Base-by-base conservation (phyloP, 129 eudicot species). In the Scalesia atractyloides region DNA sequence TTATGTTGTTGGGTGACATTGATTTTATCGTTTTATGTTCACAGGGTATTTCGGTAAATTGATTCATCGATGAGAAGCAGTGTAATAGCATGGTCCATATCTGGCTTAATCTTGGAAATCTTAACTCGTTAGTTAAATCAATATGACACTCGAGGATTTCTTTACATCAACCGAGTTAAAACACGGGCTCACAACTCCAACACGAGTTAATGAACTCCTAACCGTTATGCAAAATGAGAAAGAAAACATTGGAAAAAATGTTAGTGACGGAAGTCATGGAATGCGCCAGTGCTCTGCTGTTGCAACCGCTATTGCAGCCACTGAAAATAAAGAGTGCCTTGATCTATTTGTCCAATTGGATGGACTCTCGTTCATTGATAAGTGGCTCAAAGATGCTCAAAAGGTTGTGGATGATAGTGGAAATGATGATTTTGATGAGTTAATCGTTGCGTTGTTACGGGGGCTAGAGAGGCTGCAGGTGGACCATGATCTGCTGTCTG, bases 261-360 rank as follows among this genome's bases (percentile, higher is more conserved):
- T 53, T 69, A 70, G 53, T 51, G 84, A 91, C 41, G 58, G 78
- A 65, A 81, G 76, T 39, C 75, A 79, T n/a, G n/a, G n/a, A n/a
- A n/a, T n/a, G n/a, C n/a, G n/a, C 41, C 96, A 86, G 60, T 82
- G 92, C 92, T 86, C 90, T 68, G 70, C 82, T 15, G 87, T 91
- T 68, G 96, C 92, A 80, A 75, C 73, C 50, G 68, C 79, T 33
- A 67, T 91, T 76, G 85, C 88, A 62, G 82, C 88, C 24, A 91
- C 97, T 34, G 90, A 91, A 66, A 82, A 86, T 71, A 80, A 75
- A 46, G 84, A 82, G 22, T 91, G 96, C 69, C 88, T 88, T 64
- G 85, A 84, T 73, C 87, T 80, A 70, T 91, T 91, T 74, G 53
- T 84, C 60, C 83, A 86, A 26, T 84, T 86, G 76, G 84, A 84